Percentiles rank a stretch among this genome's conserved stretches.
Evolutionary conservation across 108 stramenopile species (phyloP).

Genomic region (Pseudonitzschia pungens): DNA sequence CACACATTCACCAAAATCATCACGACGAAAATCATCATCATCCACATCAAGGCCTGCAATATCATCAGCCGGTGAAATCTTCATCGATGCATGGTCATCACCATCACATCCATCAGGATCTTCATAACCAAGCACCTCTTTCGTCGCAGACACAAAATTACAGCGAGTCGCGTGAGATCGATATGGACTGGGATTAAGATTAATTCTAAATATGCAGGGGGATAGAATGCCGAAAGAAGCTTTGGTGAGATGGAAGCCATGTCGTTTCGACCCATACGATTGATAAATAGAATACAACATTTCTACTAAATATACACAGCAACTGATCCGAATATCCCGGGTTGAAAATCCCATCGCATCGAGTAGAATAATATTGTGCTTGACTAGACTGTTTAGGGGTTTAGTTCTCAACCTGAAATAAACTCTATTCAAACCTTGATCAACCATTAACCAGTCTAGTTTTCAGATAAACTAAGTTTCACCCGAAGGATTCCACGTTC

Average conservation of each 20-base stretch:
- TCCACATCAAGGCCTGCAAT: neutral
- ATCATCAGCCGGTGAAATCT: neutral
- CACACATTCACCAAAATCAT: neutral
- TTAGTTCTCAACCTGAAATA: neutral
- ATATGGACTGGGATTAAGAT: constrained; percentile 15
- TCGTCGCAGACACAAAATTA: constrained; percentile 1
- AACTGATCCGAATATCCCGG: neutral
- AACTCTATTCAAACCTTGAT: neutral
- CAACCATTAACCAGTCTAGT: neutral
- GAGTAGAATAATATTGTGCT: neutral
- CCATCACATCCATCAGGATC: neutral
- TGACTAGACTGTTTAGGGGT: neutral
- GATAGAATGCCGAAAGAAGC: neutral
- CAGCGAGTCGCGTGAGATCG: constrained; percentile 8
- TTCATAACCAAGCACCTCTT: neutral
- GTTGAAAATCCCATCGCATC: neutral
- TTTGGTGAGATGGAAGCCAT: neutral
- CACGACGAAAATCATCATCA: constrained; percentile 1
- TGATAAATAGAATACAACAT: neutral
- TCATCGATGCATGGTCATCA: neutral
- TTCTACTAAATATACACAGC: neutral
- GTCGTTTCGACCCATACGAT: neutral
- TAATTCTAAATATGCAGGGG: neutral
- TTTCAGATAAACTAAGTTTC: constrained; percentile 11
- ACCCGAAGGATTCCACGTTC: constrained; percentile 14